phyloP scores from a whole-genome alignment of 208 protist genomes.

The Leishmania gerbilli region DNA sequence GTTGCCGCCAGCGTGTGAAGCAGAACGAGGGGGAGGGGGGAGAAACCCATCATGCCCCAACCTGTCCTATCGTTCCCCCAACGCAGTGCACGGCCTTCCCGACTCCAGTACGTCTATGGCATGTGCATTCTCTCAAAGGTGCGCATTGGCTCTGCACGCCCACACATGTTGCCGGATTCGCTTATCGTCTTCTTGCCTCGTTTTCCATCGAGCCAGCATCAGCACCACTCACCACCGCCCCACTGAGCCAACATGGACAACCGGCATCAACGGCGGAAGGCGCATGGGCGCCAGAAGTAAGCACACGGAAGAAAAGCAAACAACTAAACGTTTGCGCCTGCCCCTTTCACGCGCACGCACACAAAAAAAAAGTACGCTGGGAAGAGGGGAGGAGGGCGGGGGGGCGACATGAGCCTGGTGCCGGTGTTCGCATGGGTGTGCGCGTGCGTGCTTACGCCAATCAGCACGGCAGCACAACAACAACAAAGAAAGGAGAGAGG shows the following conservation, averaged over 20 bases:
- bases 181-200: neutral
- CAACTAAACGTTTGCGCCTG: neutral
- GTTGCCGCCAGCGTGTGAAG: neutral
- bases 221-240: neutral
- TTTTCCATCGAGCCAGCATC: neutral
- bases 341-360: neutral
- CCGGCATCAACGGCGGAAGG: neutral
- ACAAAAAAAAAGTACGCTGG: neutral
- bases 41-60: neutral
- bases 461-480: neutral
- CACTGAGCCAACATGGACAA: neutral
- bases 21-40: neutral
- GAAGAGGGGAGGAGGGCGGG: neutral
- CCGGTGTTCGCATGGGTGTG: neutral
- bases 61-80: neutral
- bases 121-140: neutral
- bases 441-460: neutral
- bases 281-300: neutral
- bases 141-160: neutral
- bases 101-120: neutral
- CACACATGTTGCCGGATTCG: neutral
- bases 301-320: neutral
- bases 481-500: neutral
- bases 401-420: neutral
- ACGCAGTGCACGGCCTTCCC: neutral